Conservation (phyloP, 345 rosid genomes). For the Syzygium jambos region DNA sequence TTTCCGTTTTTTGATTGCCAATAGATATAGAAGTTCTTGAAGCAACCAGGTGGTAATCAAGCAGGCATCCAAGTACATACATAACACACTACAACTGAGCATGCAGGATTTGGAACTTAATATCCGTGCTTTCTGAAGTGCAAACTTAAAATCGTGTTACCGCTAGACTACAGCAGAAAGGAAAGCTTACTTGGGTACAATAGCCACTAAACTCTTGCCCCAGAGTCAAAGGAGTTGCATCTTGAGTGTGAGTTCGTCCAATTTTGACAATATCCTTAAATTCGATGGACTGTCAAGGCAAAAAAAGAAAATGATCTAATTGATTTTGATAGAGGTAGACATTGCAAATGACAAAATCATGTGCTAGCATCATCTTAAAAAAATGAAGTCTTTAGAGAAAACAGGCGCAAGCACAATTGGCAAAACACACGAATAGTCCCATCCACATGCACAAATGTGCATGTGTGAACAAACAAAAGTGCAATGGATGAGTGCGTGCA, state of each 20-base stretch:
- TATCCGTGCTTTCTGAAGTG: background rate
- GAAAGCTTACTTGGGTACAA: constrained; percentile 61
- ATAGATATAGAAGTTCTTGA: background rate
- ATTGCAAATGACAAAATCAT: background rate
- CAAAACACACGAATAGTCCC: background rate
- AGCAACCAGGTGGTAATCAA: background rate
- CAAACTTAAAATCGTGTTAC: background rate
- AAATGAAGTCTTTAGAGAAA: background rate
- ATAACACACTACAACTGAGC: background rate
- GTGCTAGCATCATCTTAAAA: background rate
- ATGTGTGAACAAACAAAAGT: background rate
- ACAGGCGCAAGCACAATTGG: background rate
- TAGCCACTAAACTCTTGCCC: constrained; percentile 99
- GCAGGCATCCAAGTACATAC: background rate
- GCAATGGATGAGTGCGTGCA: background rate
- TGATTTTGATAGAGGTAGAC: background rate
- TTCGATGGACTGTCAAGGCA: constrained; percentile 45
- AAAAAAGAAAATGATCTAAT: background rate
- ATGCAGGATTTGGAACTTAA: background rate
- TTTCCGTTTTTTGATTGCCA: background rate
- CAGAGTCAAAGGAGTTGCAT: constrained; percentile 94
- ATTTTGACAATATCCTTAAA: constrained; percentile 89
- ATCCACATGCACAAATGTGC: background rate
- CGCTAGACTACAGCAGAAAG: background rate
- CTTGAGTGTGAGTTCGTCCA: constrained; percentile 97